Base-by-base conservation (phyloP, 2,329 filamentous ascomycete genomes). In the Rachicladosporium sp. region DNA sequence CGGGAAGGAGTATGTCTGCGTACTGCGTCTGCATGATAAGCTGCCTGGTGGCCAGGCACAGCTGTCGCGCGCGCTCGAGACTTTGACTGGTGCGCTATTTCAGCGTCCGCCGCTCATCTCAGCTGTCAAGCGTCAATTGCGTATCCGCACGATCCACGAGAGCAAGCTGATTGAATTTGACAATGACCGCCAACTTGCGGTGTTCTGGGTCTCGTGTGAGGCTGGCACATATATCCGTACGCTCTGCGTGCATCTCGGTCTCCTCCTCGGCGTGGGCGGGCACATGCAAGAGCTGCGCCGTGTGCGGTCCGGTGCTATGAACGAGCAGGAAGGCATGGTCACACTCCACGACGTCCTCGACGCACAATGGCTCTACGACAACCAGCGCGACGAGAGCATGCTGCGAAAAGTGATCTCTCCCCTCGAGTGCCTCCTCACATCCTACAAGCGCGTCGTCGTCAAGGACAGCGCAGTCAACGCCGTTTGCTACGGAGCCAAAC, bases 181-280 rank as follows among this genome's bases (percentile, higher is more conserved):
- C 71, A 96, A 98, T 60, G 89, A 96, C 58, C 80, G 91, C 55
- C 88, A 96, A 64, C 76, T 98, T 30, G 91, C 84, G 64, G 89
- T 96, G 41, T 98, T 98, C 76, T 96, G 91, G 89, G 91, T 96
- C 53, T 93, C 86, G 67, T 98, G 91, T 66, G 91, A 98, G 68
- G 91, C 87, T 42, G 91, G 91, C 62, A 98, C 91, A 48, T 98
- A 98, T 66, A 96, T 98, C 62, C 84, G 91, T 71, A 98, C 91
- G 30, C 79, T 98, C 35, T 96, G 91, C 66, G 89, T 96, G 33
- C 91, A 96, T 68, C 65, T 98, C 53, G 84, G 85, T 64, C 66
- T 82, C 44, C 58, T 82, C 43, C 67, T 81, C 27, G 78, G 89
- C 60, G 87, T 94, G 42, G 89, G 89, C 52, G 91, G 85, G 38